Evolutionary conservation across 2,329 filamentous ascomycete genomes (phyloP).

Genomic region (Geoglossum cookeanum): DNA sequence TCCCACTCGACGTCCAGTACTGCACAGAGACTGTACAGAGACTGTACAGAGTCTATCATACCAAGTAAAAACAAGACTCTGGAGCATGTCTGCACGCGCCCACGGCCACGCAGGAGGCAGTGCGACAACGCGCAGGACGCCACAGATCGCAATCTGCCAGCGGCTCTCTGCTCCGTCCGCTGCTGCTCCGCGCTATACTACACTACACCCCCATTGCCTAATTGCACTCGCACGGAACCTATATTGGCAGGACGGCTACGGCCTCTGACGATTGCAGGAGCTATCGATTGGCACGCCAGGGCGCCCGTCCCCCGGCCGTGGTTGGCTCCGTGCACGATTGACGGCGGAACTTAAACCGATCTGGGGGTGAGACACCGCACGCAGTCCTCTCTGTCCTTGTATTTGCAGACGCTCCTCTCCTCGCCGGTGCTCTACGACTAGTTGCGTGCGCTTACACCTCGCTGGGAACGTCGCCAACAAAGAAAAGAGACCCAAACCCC

Average conservation of each 20-base stretch:
- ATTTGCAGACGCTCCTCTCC: too few species aligned
- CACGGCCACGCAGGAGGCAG: not conserved
- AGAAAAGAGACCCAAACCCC: not conserved
- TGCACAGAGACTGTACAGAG: too few species aligned
- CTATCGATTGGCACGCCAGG: conserved; percentile 1
- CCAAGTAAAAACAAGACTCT: too few species aligned
- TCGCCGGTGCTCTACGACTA: not conserved
- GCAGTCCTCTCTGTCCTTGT: not conserved
- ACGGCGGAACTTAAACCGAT: conserved; percentile 2
- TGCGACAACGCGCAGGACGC: not conserved
- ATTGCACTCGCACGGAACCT: too few species aligned
- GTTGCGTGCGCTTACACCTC: not conserved
- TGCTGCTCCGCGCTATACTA: too few species aligned
- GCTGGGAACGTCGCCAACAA: not conserved
- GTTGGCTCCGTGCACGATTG: conserved; percentile 1
- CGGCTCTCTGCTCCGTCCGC: too few species aligned
- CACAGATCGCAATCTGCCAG: conserved; percentile 2
- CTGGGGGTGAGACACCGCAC: not conserved
- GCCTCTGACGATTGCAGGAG: too few species aligned
- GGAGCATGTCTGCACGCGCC: not conserved
- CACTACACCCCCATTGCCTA: too few species aligned
- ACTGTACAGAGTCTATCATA: too few species aligned
- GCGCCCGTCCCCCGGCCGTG: not conserved
- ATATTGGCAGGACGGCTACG: too few species aligned
- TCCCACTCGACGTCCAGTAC: too few species aligned